These are phyloP conservation scores for Nepenthes gracilis DNA, from an alignment of 148 eudicot species.

Conservation along the genomic window DNA sequence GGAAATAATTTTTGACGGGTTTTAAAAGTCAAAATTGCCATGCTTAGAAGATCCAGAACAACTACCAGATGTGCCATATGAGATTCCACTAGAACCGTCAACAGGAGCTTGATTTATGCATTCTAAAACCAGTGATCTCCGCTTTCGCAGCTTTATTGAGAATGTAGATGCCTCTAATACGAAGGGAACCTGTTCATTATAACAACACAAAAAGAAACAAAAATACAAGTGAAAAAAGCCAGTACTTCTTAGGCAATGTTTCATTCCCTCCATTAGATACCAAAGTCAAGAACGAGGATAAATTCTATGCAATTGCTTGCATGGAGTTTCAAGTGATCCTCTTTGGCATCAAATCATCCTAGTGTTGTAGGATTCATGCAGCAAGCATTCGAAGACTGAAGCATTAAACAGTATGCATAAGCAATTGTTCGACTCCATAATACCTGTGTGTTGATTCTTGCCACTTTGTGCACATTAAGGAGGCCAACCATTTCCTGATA, in stretches of 20 bases:
- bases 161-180: conserved; percentile 80
- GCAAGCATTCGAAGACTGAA: neutral
- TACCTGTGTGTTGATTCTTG: conserved; percentile 83
- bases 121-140: conserved; percentile 69
- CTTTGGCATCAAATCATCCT: neutral
- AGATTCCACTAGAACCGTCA: conserved; percentile 83
- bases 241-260: neutral
- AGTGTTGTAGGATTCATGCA: neutral
- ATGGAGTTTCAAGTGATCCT: too few species aligned
- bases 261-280: neutral
- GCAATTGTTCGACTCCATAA: neutral
- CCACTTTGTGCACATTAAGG: conserved; percentile 80
- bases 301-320: too few species aligned
- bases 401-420: neutral
- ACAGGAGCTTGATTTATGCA: conserved; percentile 94
- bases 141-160: conserved; percentile 77
- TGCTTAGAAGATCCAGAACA: conserved; percentile 62
- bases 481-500: conserved; percentile 96
- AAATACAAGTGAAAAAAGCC: neutral
- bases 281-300: too few species aligned
- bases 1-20: neutral
- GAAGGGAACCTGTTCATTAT: conserved; percentile 53
- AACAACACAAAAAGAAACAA: neutral
- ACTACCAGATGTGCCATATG: conserved; percentile 63
- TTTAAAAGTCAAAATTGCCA: conserved; percentile 55